Evolutionary conservation across 2,329 filamentous ascomycete genomes (phyloP).

Genomic region (Pseudogymnoascus pannorum): DNA sequence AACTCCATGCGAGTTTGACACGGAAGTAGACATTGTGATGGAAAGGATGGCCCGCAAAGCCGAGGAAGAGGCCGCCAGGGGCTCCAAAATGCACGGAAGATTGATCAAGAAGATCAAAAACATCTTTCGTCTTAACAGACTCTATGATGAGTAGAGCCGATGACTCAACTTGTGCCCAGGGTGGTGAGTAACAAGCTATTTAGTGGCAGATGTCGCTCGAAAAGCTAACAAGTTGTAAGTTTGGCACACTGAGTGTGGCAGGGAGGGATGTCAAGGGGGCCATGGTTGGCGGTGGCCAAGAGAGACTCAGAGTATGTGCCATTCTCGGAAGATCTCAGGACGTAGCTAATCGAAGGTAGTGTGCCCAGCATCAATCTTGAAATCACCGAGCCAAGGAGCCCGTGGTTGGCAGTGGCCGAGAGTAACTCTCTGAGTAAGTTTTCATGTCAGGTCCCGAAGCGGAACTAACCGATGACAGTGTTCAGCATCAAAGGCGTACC

Average conservation of each 20-base stretch:
- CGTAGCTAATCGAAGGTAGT: not conserved
- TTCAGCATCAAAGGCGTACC: not conserved
- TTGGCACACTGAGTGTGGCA: not conserved
- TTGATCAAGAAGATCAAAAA: constrained; percentile 2
- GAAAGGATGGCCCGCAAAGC: constrained; percentile 1
- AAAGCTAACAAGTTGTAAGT: not conserved
- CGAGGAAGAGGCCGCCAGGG: not conserved
- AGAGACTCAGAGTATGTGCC: not conserved
- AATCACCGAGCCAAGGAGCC: not conserved
- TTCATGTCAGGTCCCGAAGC: not conserved
- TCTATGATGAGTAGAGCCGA: constrained; percentile 1
- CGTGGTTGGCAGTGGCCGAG: not conserved
- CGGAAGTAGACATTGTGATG: constrained; percentile 13
- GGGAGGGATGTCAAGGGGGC: not conserved
- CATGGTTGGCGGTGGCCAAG: not conserved
- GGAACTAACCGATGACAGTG: not conserved
- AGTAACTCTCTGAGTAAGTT: not conserved
- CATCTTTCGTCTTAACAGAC: constrained; percentile 1
- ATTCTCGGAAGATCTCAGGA: not conserved
- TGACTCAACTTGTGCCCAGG: not conserved
- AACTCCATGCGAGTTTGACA: constrained; percentile 16
- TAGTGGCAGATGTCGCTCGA: not conserved
- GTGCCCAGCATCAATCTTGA: not conserved
- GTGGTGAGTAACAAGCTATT: not conserved
- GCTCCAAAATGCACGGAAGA: not conserved